These are phyloP conservation scores for Pistacia integerrima DNA, from an alignment of 345 rosid species.

Conservation along the genomic window DNA sequence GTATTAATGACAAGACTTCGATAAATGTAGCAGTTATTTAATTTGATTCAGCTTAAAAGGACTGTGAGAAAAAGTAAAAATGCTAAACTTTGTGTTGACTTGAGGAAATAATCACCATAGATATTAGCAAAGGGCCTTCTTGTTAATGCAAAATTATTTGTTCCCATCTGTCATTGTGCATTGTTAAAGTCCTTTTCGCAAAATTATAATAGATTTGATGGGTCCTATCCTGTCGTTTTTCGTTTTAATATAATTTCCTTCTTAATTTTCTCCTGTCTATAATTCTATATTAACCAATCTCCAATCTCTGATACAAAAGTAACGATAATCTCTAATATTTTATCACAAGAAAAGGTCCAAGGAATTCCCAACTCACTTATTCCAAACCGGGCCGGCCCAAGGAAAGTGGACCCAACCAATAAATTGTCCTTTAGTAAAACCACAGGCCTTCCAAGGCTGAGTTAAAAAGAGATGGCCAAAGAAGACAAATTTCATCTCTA, in stretches of 20 bases:
- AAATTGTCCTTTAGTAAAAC: constrained; percentile 29
- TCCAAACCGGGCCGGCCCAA: constrained; percentile 46
- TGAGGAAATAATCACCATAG: not conserved
- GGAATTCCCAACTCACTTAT: constrained; percentile 14
- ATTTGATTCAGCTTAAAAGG: not conserved
- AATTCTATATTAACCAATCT: constrained; percentile 10
- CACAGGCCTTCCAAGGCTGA: constrained; percentile 17
- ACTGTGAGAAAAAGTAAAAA: not conserved
- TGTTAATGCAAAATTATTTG: constrained; percentile 5
- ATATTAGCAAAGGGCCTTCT: constrained; percentile 5
- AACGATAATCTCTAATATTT: constrained; percentile 9
- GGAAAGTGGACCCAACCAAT: constrained; percentile 17
- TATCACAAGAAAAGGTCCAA: constrained; percentile 10
- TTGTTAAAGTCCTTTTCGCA: constrained; percentile 14
- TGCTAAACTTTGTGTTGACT: not conserved
- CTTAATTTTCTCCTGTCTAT: constrained; percentile 10
- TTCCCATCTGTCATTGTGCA: not conserved
- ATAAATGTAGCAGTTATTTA: not conserved
- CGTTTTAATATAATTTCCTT: not conserved
- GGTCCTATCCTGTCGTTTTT: not conserved
- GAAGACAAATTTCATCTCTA: constrained; percentile 34
- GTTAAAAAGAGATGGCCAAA: not conserved
- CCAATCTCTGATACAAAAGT: not conserved
- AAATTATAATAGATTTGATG: not conserved
- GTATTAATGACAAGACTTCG: not conserved